A percentile compares a stretch with the other conserved stretches of the same genome.
Evolutionary conservation across 1,139 yeast genomes (phyloP).

Genomic region (Taphrina pruni): DNA sequence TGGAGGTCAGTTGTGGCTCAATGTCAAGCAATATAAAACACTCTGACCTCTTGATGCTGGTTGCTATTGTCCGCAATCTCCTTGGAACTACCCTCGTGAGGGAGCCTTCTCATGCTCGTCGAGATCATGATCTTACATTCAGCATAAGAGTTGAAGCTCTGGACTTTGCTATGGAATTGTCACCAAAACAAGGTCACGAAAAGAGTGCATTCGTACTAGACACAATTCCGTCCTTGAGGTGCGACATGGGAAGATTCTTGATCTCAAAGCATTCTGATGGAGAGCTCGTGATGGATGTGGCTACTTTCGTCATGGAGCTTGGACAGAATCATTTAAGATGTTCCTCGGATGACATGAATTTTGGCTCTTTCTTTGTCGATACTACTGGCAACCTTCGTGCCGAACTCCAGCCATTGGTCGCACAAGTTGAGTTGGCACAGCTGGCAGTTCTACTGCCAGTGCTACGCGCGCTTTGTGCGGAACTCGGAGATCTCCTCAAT

Average conservation of each 20-base stretch:
- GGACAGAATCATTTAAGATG: not conserved
- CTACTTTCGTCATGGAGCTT: not conserved
- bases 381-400: not conserved
- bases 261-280: not conserved
- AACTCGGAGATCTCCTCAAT: not conserved
- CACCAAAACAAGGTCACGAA: not conserved
- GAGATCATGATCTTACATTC: not conserved
- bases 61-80: not conserved
- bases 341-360: not conserved
- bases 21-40: not conserved
- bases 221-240: not conserved
- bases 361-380: not conserved
- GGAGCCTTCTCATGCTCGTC: too few species aligned
- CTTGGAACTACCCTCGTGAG: too few species aligned
- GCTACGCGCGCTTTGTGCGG: not conserved
- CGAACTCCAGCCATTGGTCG: not conserved
- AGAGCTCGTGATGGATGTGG: not conserved
- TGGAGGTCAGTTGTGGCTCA: slow-evolving; percentile 11
- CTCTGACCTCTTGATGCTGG: not conserved
- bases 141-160: not conserved
- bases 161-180: not conserved
- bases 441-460: not conserved
- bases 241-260: not conserved
- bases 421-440: not conserved
- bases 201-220: not conserved